Conservation (phyloP, 2,329 filamentous ascomycete species). For the Hypocrella siamensis region DNA sequence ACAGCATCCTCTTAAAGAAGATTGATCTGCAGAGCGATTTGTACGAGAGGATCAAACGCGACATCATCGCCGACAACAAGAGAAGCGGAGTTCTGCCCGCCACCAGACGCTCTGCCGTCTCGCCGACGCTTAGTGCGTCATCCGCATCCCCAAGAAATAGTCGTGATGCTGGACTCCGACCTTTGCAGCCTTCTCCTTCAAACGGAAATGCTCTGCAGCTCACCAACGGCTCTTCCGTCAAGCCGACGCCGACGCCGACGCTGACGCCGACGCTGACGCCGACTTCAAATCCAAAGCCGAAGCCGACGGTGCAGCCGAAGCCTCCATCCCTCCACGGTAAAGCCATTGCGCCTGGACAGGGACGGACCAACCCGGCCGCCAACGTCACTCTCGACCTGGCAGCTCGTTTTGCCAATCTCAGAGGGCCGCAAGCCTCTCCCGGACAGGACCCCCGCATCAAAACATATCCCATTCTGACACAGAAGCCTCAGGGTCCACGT, state of each 20-base stretch:
- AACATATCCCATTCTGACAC: conserved; percentile 28
- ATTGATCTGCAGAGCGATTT: conserved; percentile 29
- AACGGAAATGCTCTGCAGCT: conserved; percentile 5
- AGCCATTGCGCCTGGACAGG: conserved; percentile 19
- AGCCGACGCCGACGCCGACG: conserved; percentile 33
- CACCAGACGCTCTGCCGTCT: conserved; percentile 6
- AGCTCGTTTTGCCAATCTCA: conserved; percentile 41
- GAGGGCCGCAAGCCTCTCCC: conserved; percentile 23
- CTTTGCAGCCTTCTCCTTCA: not conserved
- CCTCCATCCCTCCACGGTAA: conserved; percentile 51
- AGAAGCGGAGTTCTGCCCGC: conserved; percentile 40
- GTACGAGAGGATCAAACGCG: conserved; percentile 41
- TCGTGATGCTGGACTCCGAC: not conserved
- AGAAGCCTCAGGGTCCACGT: conserved; percentile 29
- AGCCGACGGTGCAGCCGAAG: conserved; percentile 45
- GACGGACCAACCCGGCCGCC: conserved; percentile 11
- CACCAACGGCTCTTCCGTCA: conserved; percentile 10
- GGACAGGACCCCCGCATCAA: conserved; percentile 37
- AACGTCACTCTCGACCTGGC: conserved; percentile 31
- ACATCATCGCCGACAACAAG: conserved; percentile 48
- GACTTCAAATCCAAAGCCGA: too few species aligned
- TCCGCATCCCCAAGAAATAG: not conserved
- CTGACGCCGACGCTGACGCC: too few species aligned
- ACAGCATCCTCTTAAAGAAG: conserved; percentile 32
- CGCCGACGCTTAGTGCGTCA: conserved; percentile 4